These are phyloP conservation scores for Eurotiales sp. DNA, from an alignment of 2,329 filamentous ascomycete species.

Conservation along the genomic window DNA sequence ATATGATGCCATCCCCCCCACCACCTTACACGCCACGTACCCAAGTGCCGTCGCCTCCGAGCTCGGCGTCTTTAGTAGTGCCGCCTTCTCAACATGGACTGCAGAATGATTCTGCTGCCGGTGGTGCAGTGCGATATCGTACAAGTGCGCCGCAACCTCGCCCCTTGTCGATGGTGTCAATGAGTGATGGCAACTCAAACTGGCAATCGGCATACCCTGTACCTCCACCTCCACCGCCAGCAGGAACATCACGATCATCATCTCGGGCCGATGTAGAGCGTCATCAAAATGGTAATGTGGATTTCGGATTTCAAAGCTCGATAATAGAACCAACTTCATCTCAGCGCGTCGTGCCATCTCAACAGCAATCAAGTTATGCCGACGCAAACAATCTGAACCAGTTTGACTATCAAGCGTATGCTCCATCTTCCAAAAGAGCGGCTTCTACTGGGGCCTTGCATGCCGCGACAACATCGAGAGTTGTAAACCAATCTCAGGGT, in stretches of 20 bases:
- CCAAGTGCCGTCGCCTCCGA: conserved; percentile 17
- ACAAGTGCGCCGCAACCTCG: conserved; percentile 20
- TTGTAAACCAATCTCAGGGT: conserved; percentile 32
- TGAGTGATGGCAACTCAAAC: conserved; percentile 22
- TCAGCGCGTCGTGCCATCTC: conserved; percentile 2
- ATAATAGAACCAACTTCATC: conserved; percentile 5
- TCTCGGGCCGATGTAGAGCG: conserved; percentile 29
- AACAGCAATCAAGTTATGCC: conserved; percentile 17
- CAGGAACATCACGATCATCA: conserved; percentile 28
- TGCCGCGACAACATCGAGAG: conserved; percentile 30
- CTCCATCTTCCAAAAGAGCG: conserved; percentile 42
- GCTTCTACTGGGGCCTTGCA: conserved; percentile 43
- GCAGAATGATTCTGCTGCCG: conserved; percentile 12
- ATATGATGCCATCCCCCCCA: conserved; percentile 32
- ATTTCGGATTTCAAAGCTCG: conserved; percentile 4
- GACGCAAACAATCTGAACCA: conserved; percentile 17
- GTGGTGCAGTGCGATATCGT: conserved; percentile 11
- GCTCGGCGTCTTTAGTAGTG: conserved; percentile 19
- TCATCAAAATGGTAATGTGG: conserved; percentile 21
- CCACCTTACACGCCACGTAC: conserved; percentile 39
- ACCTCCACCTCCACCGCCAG: conserved; percentile 33
- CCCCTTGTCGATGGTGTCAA: conserved; percentile 30
- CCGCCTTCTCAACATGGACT: conserved; percentile 18
- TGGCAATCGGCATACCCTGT: conserved; percentile 28
- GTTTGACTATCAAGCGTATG: conserved; percentile 24